A percentile compares a stretch with the other conserved stretches of the same genome.
Evolutionary conservation across 2,329 filamentous ascomycete species (phyloP).

Genomic region (Hysterium pulicare): DNA sequence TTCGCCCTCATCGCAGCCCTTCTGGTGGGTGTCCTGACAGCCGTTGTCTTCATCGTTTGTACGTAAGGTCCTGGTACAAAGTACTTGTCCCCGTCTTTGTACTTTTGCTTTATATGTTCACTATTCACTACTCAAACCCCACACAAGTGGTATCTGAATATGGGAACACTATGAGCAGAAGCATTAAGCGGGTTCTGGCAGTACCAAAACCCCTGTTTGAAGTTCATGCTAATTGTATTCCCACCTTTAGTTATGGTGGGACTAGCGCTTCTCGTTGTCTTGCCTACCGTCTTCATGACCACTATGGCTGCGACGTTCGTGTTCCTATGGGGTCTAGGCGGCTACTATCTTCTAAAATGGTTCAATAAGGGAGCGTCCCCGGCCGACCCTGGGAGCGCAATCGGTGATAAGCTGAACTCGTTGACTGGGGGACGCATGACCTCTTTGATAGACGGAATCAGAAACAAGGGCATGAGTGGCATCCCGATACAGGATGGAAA

Average conservation of each 20-base stretch:
- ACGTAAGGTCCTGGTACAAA: too few relatives aligned
- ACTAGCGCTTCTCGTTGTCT: slow-evolving; percentile 63
- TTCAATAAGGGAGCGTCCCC: slow-evolving; percentile 27
- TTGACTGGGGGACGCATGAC: slow-evolving; percentile 38
- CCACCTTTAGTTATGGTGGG: slow-evolving; percentile 68
- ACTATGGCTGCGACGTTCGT: slow-evolving; percentile 59
- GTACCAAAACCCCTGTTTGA: too few relatives aligned
- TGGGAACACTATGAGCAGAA: too few relatives aligned
- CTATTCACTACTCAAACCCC: too few relatives aligned
- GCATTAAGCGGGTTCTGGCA: too few relatives aligned
- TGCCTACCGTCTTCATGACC: slow-evolving; percentile 66
- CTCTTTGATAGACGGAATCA: slow-evolving; percentile 29
- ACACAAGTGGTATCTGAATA: too few relatives aligned
- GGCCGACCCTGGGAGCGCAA: slow-evolving; percentile 28
- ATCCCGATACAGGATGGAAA: slow-evolving; percentile 1
- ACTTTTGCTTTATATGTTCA: too few relatives aligned
- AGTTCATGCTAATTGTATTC: too few relatives aligned
- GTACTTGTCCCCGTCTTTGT: too few relatives aligned
- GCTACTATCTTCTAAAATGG: slow-evolving; percentile 52
- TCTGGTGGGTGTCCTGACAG: slow-evolving; percentile 49
- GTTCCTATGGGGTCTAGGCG: slow-evolving; percentile 58
- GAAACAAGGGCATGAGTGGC: slow-evolving; percentile 5
- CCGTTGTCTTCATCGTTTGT: slow-evolving; percentile 61
- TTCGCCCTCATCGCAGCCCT: slow-evolving; percentile 62
- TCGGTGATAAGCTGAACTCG: slow-evolving; percentile 42